Evolutionary conservation across 345 rosid genomes (phyloP), one percentile per base, ranked within the genome.

Genomic region (Eucalyptus pauciflora): DNA sequence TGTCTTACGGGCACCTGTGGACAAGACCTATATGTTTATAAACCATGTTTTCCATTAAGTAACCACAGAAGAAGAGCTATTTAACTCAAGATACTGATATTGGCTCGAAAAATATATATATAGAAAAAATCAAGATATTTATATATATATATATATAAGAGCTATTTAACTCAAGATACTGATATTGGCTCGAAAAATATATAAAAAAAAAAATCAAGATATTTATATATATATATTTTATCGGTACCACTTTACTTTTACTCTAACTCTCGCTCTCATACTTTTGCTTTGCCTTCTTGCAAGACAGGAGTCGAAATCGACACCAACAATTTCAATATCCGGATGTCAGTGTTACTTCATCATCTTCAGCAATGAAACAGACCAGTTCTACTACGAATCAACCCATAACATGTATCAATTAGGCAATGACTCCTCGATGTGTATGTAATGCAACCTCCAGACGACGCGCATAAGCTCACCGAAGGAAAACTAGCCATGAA

Each of bases 191-290:
- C 41, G 16, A 31, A 58, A 58, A 24, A 5, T 10, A 50, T 13
- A 52, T 20, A 20, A 20, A 20, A 18, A 50, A 5, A 50, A 5
- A 60, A 62, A 62, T 29, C 71, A 31, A 64, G 71, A 64, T 64
- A 64, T n/a, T 64, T 64, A 14, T n/a, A 18, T 52, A 2, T 3
- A 2, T 37, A 3, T 37, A 3, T 50, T 50, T 52, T 52, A 18
- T 52, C 0, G 4, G 58, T 52, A 2, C 10, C 24, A 52, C 2
- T 0, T 4, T 18, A 52, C 4, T 1, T 10, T 18, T 52, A 52
- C 24, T 7, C 24, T 52, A 18, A 52, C 0, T 7, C 4, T 3
- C 2, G 0, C 24, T 18, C 1, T 52, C 22, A 1, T 4, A 52
- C 4, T 52, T 52, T 18, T 52, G 1, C 10, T 52, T 9, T 7